A percentile compares a stretch with the other conserved stretches of the same genome.
Conservation (phyloP, 2,329 filamentous ascomycete species). For the Talaromyces sp. region DNA sequence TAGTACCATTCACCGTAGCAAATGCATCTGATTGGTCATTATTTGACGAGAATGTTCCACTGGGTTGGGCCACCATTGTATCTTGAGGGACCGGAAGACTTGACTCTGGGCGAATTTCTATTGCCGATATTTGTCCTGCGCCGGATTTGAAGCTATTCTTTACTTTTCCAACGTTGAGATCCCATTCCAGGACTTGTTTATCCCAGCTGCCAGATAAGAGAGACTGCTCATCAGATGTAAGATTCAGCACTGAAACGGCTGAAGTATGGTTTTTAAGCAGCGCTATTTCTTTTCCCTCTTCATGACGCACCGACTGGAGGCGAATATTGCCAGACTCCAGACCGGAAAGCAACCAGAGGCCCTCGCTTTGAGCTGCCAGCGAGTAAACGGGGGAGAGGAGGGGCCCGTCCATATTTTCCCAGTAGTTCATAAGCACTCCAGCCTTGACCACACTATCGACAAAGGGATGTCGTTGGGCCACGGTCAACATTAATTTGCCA, state of each 20-base stretch:
- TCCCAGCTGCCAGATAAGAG: constrained; percentile 95
- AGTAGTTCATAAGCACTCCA: constrained; percentile 90
- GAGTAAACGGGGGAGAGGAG: constrained; percentile 87
- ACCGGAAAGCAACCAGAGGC: constrained; percentile 85
- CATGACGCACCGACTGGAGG: constrained; percentile 84
- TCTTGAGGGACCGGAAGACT: constrained; percentile 70
- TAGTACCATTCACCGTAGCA: constrained; percentile 35
- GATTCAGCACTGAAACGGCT: constrained; percentile 78
- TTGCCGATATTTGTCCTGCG: constrained; percentile 77
- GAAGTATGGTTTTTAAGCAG: constrained; percentile 79
- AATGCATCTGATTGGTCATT: constrained; percentile 56
- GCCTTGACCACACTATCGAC: constrained; percentile 97
- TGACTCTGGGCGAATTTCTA: constrained; percentile 77
- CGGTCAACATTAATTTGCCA: constrained; percentile 85
- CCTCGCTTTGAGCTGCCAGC: constrained; percentile 81
- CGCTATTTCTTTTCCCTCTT: constrained; percentile 85
- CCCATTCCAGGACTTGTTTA: constrained; percentile 91
- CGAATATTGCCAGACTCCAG: constrained; percentile 90
- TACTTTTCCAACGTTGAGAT: constrained; percentile 76
- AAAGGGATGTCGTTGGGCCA: constrained; percentile 92
- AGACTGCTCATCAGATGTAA: constrained; percentile 79
- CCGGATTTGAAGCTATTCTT: constrained; percentile 71
- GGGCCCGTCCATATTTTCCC: constrained; percentile 87
- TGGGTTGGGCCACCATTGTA: constrained; percentile 50
- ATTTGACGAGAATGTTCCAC: constrained; percentile 71